Percentiles rank a stretch among this genome's conserved stretches.
phyloP scores from a whole-genome alignment of 2,329 filamentous ascomycete species.

The Colletotrichum viniferum region DNA sequence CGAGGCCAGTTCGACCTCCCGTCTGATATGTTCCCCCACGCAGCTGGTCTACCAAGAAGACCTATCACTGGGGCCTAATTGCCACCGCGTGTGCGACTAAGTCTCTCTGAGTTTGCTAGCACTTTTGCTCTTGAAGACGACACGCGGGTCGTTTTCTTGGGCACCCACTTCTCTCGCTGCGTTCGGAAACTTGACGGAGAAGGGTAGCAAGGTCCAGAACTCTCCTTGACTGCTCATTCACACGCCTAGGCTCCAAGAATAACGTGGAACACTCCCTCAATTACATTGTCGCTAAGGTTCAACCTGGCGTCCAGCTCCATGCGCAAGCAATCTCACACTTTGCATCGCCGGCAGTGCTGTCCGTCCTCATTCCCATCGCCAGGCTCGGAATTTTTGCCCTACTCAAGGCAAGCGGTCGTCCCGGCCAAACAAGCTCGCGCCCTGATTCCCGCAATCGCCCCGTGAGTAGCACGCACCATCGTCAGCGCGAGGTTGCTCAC shows the following conservation, averaged over 20 bases:
- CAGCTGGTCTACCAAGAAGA: background rate
- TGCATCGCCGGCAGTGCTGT: background rate
- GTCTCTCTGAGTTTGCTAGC: background rate
- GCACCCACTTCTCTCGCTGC: background rate
- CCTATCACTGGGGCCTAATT: background rate
- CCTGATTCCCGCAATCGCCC: background rate
- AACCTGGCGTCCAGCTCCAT: background rate
- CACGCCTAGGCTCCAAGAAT: background rate
- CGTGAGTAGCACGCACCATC: background rate
- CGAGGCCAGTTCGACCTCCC: background rate
- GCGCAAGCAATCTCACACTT: background rate
- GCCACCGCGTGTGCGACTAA: background rate
- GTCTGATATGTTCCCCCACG: background rate
- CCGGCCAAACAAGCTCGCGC: background rate
- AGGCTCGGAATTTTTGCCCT: background rate
- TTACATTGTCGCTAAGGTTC: background rate
- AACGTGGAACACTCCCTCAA: background rate
- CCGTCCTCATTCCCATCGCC: background rate
- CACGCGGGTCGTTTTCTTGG: background rate
- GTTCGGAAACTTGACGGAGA: background rate
- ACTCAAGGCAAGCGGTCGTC: background rate
- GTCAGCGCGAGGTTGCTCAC: background rate
- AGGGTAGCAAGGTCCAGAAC: background rate
- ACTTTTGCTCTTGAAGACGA: background rate
- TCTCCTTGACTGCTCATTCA: background rate